Conservation (phyloP, 1,284 basidiomycete genomes). For the Veloboletus limbatus region DNA sequence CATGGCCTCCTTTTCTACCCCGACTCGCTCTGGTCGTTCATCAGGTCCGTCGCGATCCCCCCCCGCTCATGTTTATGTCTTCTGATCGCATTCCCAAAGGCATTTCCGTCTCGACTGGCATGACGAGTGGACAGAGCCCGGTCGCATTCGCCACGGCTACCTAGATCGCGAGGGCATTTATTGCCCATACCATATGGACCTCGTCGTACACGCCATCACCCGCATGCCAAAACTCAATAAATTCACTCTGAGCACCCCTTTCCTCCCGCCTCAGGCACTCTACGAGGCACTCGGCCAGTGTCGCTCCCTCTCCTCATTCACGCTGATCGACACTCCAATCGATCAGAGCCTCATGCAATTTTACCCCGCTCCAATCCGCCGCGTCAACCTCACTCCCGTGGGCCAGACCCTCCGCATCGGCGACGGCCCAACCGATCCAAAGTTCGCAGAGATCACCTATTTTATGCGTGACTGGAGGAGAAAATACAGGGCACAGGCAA, state of each 20-base stretch:
- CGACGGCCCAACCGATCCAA: slow-evolving; percentile 33
- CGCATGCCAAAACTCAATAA: slow-evolving; percentile 30
- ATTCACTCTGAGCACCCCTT: slow-evolving; percentile 29
- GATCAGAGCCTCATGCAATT: slow-evolving; percentile 35
- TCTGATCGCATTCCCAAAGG: slow-evolving; percentile 10
- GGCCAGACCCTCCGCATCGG: slow-evolving; percentile 33
- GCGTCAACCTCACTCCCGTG: slow-evolving; percentile 28
- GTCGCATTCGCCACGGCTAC: slow-evolving; percentile 29
- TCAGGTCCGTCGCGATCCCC: slow-evolving; percentile 25
- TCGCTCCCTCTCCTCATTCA: slow-evolving; percentile 25
- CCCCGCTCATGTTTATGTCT: neutral
- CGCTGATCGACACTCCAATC: slow-evolving; percentile 32
- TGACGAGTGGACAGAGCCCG: slow-evolving; percentile 35
- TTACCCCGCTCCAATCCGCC: slow-evolving; percentile 24
- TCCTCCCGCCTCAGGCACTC: slow-evolving; percentile 30
- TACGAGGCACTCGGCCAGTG: slow-evolving; percentile 31
- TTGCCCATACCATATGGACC: slow-evolving; percentile 27
- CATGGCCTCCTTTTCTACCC: slow-evolving; percentile 30
- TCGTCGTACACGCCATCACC: slow-evolving; percentile 22
- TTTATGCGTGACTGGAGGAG: slow-evolving; percentile 36
- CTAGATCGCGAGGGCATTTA: slow-evolving; percentile 34
- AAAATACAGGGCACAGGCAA: slow-evolving; percentile 33
- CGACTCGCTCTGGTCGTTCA: slow-evolving; percentile 28
- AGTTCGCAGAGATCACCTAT: slow-evolving; percentile 34
- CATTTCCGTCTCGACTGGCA: slow-evolving; percentile 35